Base-by-base conservation (phyloP, 768 basidiomycete genomes). In the Lactarius quietus region DNA sequence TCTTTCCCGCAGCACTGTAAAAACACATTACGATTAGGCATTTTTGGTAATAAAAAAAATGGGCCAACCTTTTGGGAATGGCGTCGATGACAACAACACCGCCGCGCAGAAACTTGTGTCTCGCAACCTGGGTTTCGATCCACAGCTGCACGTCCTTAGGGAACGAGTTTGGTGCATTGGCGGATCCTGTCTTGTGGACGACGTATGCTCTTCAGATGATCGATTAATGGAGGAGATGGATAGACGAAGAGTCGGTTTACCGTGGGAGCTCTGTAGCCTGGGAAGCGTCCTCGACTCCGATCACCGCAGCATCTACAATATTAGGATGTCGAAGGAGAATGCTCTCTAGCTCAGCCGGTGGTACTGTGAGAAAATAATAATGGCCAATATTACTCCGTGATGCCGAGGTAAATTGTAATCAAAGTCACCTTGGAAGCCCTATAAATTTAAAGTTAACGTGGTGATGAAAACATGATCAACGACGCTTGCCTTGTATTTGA, bases 341-440 rank as follows among this genome's bases (percentile, higher is more conserved):
- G 33, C 84, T 83, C 71, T 95, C 93, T 5, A 95, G 81, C 70
- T 94, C 93, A 1, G 93, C 93, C 0, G 93, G 93, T 8, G 93
- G 86, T 20, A 95, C 93, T 91, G 69, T 18, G n/a, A n/a, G n/a
- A n/a, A 41, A 58, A 41, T 48, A 29, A 66, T 17, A 23, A 62
- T n/a, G 41, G 43, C 43, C 39, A 9, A 2, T 12, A 39, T 41
- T 20, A 53, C 8, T 39, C 23, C 26, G 29, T 26, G n/a, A 31
- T 28, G 9, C n/a, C 54, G 62, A 17, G n/a, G n/a, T n/a, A n/a
- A n/a, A n/a, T 29, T 54, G 12, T 3, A 31, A 33, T 58, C 38
- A 33, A 51, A 61, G 77, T 48, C 72, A 84, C 88, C 89, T 83
- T 91, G 90, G 78, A 87, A 90, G 23, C 89, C 91, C 84, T 90